A percentile compares a stretch with the other conserved stretches of the same genome.
phyloP scores from a whole-genome alignment of 169 alveolate species.

The Cytauxzoon felis region DNA sequence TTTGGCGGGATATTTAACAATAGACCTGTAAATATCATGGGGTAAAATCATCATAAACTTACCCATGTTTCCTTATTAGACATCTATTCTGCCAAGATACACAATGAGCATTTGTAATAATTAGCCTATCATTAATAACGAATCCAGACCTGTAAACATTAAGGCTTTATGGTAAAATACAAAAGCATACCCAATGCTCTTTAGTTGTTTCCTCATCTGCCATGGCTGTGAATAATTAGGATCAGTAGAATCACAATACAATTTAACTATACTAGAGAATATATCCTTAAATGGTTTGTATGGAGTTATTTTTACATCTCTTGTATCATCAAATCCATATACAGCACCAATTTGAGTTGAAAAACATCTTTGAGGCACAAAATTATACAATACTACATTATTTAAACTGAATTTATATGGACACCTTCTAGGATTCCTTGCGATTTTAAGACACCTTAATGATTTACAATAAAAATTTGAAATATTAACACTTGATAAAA shows the following conservation, averaged over 20 bases:
- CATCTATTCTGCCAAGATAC: slow-evolving; percentile 78
- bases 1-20: slow-evolving; percentile 64
- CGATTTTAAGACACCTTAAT: no score
- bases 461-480: no score
- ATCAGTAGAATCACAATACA: slow-evolving; percentile 76
- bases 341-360: no score
- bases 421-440: no score
- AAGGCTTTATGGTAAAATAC: background rate
- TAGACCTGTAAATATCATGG: no score
- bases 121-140: slow-evolving; percentile 64
- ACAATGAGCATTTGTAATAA: slow-evolving; percentile 81
- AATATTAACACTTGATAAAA: no score
- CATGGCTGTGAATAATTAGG: slow-evolving; percentile 80
- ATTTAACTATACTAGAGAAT: slow-evolving; percentile 73
- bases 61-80: slow-evolving; percentile 78
- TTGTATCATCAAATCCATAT: no score
- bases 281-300: no score
- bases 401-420: no score
- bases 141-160: slow-evolving; percentile 76
- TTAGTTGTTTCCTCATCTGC: slow-evolving; percentile 77
- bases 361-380: no score
- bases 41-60: background rate
- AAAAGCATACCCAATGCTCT: slow-evolving; percentile 69
- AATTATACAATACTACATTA: no score
- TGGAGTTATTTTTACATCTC: no score